Percentiles rank a stretch among this genome's conserved stretches.
Evolutionary conservation across 306 rosid species (phyloP).

Genomic region (Gleditsia sinensis): DNA sequence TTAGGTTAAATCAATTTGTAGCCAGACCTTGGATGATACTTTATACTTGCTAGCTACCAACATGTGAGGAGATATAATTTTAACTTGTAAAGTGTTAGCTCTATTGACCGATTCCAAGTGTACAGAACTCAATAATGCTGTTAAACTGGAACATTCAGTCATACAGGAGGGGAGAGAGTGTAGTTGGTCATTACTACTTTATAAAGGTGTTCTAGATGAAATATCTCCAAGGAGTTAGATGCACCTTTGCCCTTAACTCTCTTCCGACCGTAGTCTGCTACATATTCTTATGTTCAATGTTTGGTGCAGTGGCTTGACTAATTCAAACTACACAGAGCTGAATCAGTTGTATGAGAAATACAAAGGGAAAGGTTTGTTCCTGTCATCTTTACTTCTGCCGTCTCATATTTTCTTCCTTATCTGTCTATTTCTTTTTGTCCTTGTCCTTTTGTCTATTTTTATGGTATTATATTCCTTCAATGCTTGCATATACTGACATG

Average conservation of each 20-base stretch:
- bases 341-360: conserved; percentile 67
- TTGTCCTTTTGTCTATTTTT: neutral
- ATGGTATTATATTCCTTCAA: neutral
- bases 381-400: neutral
- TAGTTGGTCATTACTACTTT: no score
- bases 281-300: conserved; percentile 18
- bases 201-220: neutral
- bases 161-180: no score
- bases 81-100: neutral
- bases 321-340: conserved; percentile 83
- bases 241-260: neutral
- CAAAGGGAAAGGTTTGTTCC: conserved; percentile 58
- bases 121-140: neutral
- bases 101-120: neutral
- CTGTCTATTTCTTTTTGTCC: neutral
- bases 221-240: neutral
- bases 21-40: neutral
- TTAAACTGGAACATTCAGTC: neutral
- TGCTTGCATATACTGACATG: neutral
- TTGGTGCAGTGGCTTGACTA: conserved; percentile 73
- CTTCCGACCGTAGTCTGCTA: neutral
- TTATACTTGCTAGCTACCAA: no score
- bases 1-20: no score
- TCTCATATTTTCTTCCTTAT: neutral
- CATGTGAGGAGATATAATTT: neutral